Conservation (phyloP, 441 rosid species). For the Croton setiger region DNA sequence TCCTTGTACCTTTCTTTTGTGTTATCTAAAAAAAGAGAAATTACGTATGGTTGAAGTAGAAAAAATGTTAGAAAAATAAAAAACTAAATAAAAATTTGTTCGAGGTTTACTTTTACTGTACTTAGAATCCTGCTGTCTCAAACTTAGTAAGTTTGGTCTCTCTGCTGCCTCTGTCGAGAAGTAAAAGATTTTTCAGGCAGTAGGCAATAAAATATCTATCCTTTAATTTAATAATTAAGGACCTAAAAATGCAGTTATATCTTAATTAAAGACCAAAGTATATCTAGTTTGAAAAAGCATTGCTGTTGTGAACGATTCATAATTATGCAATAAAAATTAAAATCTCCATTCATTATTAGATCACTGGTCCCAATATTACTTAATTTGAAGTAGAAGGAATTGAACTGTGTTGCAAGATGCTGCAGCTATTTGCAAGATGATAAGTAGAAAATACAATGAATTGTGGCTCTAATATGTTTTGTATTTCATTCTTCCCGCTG, state of each 20-base stretch:
- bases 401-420: too few species aligned
- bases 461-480: not conserved
- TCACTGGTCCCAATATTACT: not conserved
- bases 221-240: not conserved
- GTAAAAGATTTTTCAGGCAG: too few species aligned
- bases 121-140: not conserved
- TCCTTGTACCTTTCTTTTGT: not conserved
- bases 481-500: not conserved
- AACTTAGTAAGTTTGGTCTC: not conserved
- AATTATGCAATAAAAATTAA: too few species aligned
- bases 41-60: too few species aligned
- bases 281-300: not conserved
- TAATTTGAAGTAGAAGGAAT: not conserved
- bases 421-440: not conserved
- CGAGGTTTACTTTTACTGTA: not conserved
- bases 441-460: not conserved
- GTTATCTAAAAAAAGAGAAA: not conserved
- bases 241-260: not conserved
- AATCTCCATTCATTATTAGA: not conserved
- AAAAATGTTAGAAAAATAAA: too few species aligned
- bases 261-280: not conserved
- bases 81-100: too few species aligned
- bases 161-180: too few species aligned
- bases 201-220: not conserved
- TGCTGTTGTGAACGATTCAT: not conserved